phyloP scores from a whole-genome alignment of 768 basidiomycete species.

The Jaapia argillacea region DNA sequence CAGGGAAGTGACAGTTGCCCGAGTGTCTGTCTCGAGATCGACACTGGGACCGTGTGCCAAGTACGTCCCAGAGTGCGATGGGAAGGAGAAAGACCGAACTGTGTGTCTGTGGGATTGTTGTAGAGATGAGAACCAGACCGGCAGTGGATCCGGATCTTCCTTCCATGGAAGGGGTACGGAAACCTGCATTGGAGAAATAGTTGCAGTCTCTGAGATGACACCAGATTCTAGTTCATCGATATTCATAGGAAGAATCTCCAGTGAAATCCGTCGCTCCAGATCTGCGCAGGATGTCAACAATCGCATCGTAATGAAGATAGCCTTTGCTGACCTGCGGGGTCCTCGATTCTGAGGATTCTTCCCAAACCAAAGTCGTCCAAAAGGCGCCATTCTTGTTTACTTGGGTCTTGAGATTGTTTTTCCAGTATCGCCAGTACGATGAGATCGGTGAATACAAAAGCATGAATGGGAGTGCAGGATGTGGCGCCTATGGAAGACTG shows the following conservation, averaged over 20 bases:
- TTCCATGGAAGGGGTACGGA: conserved; percentile 11
- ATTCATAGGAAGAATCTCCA: conserved; percentile 44
- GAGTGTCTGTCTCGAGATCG: conserved; percentile 20
- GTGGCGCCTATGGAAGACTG: too few species aligned
- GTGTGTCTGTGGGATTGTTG: conserved; percentile 42
- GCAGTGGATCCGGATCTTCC: conserved; percentile 16
- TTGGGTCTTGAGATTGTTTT: too few species aligned
- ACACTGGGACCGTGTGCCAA: conserved; percentile 18
- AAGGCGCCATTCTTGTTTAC: too few species aligned
- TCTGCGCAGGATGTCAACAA: too few species aligned
- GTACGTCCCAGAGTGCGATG: conserved; percentile 18
- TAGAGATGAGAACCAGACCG: conserved; percentile 43
- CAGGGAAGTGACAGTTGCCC: conserved; percentile 26
- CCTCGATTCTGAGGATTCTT: too few species aligned
- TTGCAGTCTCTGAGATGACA: conserved; percentile 20
- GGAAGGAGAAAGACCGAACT: conserved; percentile 30
- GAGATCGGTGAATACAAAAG: conserved; percentile 1
- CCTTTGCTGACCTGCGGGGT: too few species aligned
- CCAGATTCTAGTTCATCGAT: conserved; percentile 27
- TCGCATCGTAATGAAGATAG: too few species aligned
- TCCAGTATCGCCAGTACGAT: too few species aligned
- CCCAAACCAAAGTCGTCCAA: too few species aligned
- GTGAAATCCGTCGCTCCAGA: too few species aligned
- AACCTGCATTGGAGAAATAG: conserved; percentile 26
- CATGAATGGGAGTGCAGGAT: too few species aligned